These are phyloP conservation scores for Mycena indigotica DNA, from an alignment of 768 basidiomycete species.

Conservation along the genomic window DNA sequence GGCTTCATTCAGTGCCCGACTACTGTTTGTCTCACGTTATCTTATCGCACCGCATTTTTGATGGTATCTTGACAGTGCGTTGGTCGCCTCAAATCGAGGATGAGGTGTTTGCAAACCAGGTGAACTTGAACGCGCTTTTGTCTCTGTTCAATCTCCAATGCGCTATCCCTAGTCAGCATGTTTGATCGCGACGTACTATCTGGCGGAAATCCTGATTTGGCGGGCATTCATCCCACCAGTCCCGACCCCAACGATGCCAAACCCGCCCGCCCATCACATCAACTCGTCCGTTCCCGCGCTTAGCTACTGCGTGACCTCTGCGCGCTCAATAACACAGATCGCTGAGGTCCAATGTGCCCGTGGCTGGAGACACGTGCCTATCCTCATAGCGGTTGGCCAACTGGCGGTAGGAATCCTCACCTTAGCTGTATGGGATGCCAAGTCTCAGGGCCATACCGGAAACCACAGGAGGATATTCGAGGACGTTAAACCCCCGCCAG, in stretches of 20 bases:
- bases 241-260: conserved; percentile 19
- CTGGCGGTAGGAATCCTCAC: conserved; percentile 55
- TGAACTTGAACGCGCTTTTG: no score
- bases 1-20: conserved; percentile 69
- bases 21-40: no score
- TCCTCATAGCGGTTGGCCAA: conserved; percentile 48
- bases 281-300: conserved; percentile 48
- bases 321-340: conserved; percentile 61
- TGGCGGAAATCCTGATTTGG: conserved; percentile 66
- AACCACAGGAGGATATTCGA: no score
- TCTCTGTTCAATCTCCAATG: no score
- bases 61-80: conserved; percentile 48
- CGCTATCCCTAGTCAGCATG: conserved; percentile 52
- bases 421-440: conserved; percentile 61
- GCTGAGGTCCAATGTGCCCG: conserved; percentile 51
- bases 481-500: conserved; percentile 38
- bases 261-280: conserved; percentile 23
- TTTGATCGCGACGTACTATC: conserved; percentile 61
- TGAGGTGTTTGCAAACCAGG: conserved; percentile 51
- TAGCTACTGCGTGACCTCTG: conserved; percentile 61
- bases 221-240: conserved; percentile 63
- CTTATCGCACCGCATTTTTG: no score
- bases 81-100: conserved; percentile 61
- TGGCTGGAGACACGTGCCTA: conserved; percentile 46
- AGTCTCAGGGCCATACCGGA: conserved; percentile 45